phyloP scores from a whole-genome alignment of 768 basidiomycete species.

The Kwoniella dendrophila region DNA sequence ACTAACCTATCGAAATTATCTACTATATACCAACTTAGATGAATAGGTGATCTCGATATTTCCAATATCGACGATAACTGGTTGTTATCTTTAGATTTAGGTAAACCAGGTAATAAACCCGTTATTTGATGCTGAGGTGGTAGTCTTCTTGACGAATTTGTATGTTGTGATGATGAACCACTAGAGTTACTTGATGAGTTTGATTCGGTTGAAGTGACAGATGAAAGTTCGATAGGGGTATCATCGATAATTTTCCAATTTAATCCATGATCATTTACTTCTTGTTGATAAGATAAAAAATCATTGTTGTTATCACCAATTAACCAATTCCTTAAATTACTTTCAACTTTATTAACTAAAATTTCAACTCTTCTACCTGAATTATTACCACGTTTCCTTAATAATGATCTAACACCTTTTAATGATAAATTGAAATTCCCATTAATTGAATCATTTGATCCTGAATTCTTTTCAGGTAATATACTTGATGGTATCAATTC shows the following conservation, averaged over 20 bases:
- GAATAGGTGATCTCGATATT: slow-evolving; percentile 48
- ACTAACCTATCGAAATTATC: slow-evolving; percentile 53
- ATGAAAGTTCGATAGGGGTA: slow-evolving; percentile 14
- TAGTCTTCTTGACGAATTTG: slow-evolving; percentile 20
- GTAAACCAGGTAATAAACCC: slow-evolving; percentile 23
- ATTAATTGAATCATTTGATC: slow-evolving; percentile 31
- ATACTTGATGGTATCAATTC: slow-evolving; percentile 32
- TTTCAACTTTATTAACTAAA: slow-evolving; percentile 40
- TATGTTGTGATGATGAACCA: no score
- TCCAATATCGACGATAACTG: slow-evolving; percentile 45
- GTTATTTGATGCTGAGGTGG: slow-evolving; percentile 34
- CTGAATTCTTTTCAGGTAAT: slow-evolving; percentile 19
- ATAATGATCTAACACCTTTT: slow-evolving; percentile 48
- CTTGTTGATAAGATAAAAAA: neutral
- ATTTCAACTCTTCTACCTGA: slow-evolving; percentile 46
- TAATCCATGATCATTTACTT: neutral
- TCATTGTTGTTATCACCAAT: slow-evolving; percentile 18
- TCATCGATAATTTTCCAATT: slow-evolving; percentile 31
- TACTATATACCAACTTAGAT: slow-evolving; percentile 48
- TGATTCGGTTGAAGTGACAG: neutral
- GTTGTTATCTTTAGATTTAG: neutral
- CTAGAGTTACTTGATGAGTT: no score
- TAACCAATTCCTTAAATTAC: slow-evolving; percentile 46
- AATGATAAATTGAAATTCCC: slow-evolving; percentile 48
- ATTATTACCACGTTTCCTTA: slow-evolving; percentile 40